Evolutionary conservation across 1,139 yeast species (phyloP), one percentile per base, ranked within the genome.

Genomic region (Scheffersomyces parashehatae): DNA sequence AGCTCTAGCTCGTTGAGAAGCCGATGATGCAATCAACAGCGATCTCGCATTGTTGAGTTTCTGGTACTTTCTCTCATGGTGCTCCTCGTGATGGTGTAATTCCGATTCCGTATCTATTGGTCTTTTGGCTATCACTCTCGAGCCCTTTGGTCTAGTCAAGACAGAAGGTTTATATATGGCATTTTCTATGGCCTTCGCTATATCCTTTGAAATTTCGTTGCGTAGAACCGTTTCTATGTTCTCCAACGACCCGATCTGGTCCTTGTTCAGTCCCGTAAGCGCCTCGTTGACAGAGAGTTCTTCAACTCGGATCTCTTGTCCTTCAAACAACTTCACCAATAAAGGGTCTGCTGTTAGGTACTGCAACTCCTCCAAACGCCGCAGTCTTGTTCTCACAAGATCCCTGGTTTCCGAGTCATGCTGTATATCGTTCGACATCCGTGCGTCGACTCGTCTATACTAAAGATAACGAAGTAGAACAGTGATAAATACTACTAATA

Each of bases 291-390:
- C 20, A 14, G 20, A 31, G 24, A 14, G 20, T 11, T 31, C 10
- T 31, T 15, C n/a, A 15, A 14, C 20, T 31, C 35, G 20, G 35
- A 31, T 7, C 20, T 20, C 35, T 31, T 31, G 14, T n/a, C 24
- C n/a, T 11, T 31, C 26, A 20, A 31, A 31, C n/a, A 31, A 31
- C 20, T 20, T 15, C 5, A 20, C 35, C 20, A 31, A 20, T 12
- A 31, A 31, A 31, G 35, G 35, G 20, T 31, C 35, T 6, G 35
- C 35, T n/a, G 35, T 31, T 5, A 31, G 35, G 20, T 31, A 31
- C 24, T 31, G 24, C 35, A 31, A 31, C 20, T 31, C 35, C 11
- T 20, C 24, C 11, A 31, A 31, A 15, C 35, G 35, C 35, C 15
- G 35, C 35, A 14, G 35, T 14, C 35, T 15, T n/a, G 35, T 31